phyloP scores from a whole-genome alignment of 2,329 filamentous ascomycete species.

The Ophiostoma angusticollis region DNA sequence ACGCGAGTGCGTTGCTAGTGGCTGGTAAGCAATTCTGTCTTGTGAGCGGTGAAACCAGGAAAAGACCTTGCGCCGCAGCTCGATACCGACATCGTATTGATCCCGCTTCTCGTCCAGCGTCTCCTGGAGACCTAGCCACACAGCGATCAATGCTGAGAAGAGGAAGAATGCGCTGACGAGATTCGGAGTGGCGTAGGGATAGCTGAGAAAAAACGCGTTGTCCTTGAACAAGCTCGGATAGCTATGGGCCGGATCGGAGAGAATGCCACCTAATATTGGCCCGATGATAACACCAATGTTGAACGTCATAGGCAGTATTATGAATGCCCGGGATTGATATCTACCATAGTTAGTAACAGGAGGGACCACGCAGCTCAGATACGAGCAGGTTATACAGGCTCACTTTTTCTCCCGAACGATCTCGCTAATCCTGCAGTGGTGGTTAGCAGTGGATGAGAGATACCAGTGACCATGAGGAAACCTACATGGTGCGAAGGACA shows the following conservation, averaged over 20 bases:
- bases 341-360: constrained; percentile 14
- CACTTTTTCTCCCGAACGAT: constrained; percentile 31
- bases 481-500: constrained; percentile 57
- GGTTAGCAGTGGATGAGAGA: too few species aligned
- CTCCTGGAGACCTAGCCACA: constrained; percentile 41
- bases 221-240: constrained; percentile 34
- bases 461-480: too few species aligned
- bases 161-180: constrained; percentile 38
- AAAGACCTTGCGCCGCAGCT: constrained; percentile 26
- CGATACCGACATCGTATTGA: constrained; percentile 32
- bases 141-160: constrained; percentile 26
- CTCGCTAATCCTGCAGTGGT: constrained; percentile 34
- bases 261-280: constrained; percentile 35
- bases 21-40: constrained; percentile 20
- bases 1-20: constrained; percentile 19
- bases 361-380: neutral
- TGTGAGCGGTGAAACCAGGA: constrained; percentile 18
- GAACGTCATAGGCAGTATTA: constrained; percentile 53
- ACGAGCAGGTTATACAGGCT: neutral
- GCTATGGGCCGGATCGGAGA: constrained; percentile 31
- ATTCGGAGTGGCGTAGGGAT: constrained; percentile 43
- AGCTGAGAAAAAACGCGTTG: constrained; percentile 32
- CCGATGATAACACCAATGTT: constrained; percentile 53
- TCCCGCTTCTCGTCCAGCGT: constrained; percentile 34
- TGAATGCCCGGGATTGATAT: constrained; percentile 30